A percentile compares a stretch with the other conserved stretches of the same genome.
Evolutionary conservation across 768 basidiomycete genomes (phyloP).

Genomic region (Kwoniella pini): DNA sequence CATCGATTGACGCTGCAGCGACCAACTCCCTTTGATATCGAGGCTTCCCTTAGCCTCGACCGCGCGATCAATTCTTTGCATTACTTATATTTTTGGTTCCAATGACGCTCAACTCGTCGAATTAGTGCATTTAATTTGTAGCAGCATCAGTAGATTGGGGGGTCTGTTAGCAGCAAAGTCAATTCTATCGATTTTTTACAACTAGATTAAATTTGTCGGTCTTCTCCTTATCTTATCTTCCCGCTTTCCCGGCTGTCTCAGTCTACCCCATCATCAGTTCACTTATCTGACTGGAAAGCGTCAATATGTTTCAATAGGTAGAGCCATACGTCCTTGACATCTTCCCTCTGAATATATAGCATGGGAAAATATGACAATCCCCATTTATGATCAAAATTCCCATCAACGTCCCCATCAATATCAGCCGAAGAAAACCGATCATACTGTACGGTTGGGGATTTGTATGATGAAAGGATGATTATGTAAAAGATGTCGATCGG

Average conservation of each 20-base stretch:
- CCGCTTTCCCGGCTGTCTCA: no score
- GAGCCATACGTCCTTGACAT: no score
- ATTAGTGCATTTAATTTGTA: not conserved
- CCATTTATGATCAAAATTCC: not conserved
- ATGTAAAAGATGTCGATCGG: conserved; percentile 7
- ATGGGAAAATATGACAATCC: no score
- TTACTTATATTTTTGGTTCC: not conserved
- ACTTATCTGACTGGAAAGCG: no score
- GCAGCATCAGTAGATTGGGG: no score
- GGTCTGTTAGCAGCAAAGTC: no score
- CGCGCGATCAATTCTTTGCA: not conserved
- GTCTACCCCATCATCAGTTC: no score
- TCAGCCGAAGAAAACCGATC: conserved; percentile 18
- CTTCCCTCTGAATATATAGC: no score
- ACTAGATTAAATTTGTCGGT: no score
- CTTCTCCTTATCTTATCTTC: no score
- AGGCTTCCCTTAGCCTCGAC: not conserved
- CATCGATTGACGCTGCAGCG: not conserved
- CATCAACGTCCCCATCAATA: not conserved
- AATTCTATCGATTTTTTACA: no score
- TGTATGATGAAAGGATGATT: not conserved
- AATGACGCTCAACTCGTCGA: not conserved
- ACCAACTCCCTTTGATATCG: not conserved
- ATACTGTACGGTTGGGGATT: conserved; percentile 1
- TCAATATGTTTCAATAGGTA: no score